Evolutionary conservation across 192 early-diverging fungal genomes (phyloP).

Genomic region (Coemansia sp.): DNA sequence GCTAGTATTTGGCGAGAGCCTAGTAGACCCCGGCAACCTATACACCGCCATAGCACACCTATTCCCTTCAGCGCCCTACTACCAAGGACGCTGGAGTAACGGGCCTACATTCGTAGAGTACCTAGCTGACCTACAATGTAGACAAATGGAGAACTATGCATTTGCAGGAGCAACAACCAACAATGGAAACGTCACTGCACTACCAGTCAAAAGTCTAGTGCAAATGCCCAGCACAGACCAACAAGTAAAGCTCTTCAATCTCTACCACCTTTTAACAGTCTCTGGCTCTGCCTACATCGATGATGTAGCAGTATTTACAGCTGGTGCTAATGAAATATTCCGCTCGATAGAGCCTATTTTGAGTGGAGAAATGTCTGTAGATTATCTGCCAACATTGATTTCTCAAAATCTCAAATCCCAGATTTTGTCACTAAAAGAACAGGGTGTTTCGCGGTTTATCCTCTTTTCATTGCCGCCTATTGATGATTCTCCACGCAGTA

Average conservation of each 20-base stretch:
- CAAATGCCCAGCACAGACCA: conserved; percentile 56
- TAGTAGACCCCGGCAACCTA: conserved; percentile 53
- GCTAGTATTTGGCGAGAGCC: conserved; percentile 54
- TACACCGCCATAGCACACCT: conserved; percentile 52
- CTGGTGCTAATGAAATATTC: conserved; percentile 54
- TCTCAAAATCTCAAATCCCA: conserved; percentile 44
- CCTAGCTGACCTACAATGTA: conserved; percentile 49
- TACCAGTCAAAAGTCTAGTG: conserved; percentile 48
- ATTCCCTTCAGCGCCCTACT: conserved; percentile 53
- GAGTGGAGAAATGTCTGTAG: conserved; percentile 31
- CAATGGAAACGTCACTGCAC: conserved; percentile 50
- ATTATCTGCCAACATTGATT: conserved; percentile 49
- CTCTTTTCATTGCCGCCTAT: conserved; percentile 55
- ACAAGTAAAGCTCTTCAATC: conserved; percentile 54
- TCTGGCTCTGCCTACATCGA: conserved; percentile 46
- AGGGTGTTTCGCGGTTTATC: conserved; percentile 41
- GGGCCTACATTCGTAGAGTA: conserved; percentile 57
- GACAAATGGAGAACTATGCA: conserved; percentile 54
- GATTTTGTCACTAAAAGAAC: conserved; percentile 49
- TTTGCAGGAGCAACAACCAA: conserved; percentile 55
- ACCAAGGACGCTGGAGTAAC: conserved; percentile 57
- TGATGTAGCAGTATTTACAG: conserved; percentile 52
- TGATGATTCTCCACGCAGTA: conserved; percentile 55
- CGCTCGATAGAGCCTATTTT: conserved; percentile 51
- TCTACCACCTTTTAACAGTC: conserved; percentile 46